Evolutionary conservation across 495 filamentous ascomycete species (phyloP).

Genomic region (Aspergillus nidulans): DNA sequence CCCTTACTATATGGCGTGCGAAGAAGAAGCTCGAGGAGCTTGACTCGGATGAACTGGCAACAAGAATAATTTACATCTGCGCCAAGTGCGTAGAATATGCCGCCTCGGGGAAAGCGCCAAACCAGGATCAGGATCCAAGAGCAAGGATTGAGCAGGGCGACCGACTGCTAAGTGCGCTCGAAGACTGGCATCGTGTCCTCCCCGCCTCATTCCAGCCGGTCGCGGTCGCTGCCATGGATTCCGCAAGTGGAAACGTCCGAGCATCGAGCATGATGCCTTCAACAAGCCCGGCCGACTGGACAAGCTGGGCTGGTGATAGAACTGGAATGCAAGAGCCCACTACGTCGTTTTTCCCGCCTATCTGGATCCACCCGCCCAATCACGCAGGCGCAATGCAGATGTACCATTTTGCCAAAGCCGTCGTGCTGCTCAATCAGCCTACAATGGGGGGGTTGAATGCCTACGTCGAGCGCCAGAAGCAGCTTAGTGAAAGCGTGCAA

Average conservation of each 20-base stretch:
- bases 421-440: slow-evolving; percentile 23
- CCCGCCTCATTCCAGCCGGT: slow-evolving; percentile 19
- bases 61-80: slow-evolving; percentile 6
- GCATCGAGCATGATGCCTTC: neutral
- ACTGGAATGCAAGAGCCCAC: neutral
- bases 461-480: slow-evolving; percentile 11
- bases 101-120: slow-evolving; percentile 1
- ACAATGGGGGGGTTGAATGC: slow-evolving; percentile 21
- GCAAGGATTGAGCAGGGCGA: slow-evolving; percentile 11
- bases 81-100: slow-evolving; percentile 6
- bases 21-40: neutral
- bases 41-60: slow-evolving; percentile 9
- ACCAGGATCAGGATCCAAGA: neutral
- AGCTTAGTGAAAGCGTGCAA: slow-evolving; percentile 7
- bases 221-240: slow-evolving; percentile 5
- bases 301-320: neutral
- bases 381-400: slow-evolving; percentile 25
- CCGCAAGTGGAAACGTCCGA: neutral
- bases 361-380: slow-evolving; percentile 24
- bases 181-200: slow-evolving; percentile 23
- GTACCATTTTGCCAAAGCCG: slow-evolving; percentile 19
- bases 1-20: slow-evolving; percentile 11
- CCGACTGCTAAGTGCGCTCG: slow-evolving; percentile 10
- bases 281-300: neutral
- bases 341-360: slow-evolving; percentile 15